Conservation (phyloP, 345 rosid species). For the Carallia brachiata region DNA sequence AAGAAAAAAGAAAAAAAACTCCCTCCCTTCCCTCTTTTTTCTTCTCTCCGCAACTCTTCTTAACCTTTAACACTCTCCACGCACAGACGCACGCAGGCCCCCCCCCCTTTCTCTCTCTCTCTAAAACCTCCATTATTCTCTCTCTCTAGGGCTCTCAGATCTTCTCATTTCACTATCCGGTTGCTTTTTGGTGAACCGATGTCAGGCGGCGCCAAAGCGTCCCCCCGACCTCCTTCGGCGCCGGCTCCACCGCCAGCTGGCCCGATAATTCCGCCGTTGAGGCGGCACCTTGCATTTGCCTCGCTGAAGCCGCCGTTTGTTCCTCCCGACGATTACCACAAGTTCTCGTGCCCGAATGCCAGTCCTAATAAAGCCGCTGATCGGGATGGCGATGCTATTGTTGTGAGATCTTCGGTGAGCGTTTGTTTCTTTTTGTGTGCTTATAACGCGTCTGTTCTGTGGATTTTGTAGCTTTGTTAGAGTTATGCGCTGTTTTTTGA, state of each 20-base stretch:
- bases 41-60: constrained; percentile 16
- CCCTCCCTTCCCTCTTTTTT: constrained; percentile 30
- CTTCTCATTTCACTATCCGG: not conserved
- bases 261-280: constrained; percentile 64
- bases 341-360: constrained; percentile 43
- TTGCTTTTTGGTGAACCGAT: not conserved
- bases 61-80: constrained; percentile 1
- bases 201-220: constrained; percentile 56
- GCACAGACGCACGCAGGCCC: not conserved
- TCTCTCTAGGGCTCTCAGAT: not conserved
- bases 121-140: constrained; percentile 1
- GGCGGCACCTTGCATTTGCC: constrained; percentile 73
- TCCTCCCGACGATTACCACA: constrained; percentile 65
- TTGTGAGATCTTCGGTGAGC: constrained; percentile 84
- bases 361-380: constrained; percentile 31
- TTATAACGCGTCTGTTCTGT: not conserved
- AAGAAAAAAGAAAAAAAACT: not conserved
- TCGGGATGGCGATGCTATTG: constrained; percentile 57
- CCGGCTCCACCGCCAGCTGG: constrained; percentile 11
- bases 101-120: constrained; percentile 4
- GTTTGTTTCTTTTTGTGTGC: not conserved
- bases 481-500: no score
- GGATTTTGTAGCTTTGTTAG: no score
- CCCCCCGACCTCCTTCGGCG: constrained; percentile 39
- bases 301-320: constrained; percentile 70